These are phyloP conservation scores for Pholiota conissans DNA, from an alignment of 768 basidiomycete species.

Conservation along the genomic window DNA sequence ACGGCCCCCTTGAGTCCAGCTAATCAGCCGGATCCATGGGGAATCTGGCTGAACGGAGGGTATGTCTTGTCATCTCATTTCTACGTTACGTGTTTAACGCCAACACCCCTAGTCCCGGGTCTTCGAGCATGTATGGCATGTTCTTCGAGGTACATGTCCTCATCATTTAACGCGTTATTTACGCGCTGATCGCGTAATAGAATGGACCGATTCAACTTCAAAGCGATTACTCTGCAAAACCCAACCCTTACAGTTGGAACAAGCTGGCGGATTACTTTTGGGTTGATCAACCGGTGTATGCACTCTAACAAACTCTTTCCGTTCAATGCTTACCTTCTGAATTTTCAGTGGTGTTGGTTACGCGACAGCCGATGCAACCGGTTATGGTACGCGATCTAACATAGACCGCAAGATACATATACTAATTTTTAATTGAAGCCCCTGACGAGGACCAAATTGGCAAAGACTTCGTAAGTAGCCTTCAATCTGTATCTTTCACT, in stretches of 20 bases:
- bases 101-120: constrained; percentile 51
- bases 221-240: constrained; percentile 44
- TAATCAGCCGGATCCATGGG: constrained; percentile 54
- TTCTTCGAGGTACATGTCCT: constrained; percentile 57
- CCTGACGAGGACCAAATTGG: constrained; percentile 68
- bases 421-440: constrained; percentile 32
- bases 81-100: neutral
- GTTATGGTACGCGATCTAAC: constrained; percentile 43
- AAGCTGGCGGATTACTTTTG: constrained; percentile 66
- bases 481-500: neutral
- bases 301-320: neutral
- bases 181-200: constrained; percentile 28
- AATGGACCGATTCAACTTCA: constrained; percentile 70
- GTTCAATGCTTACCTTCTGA: neutral
- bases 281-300: constrained; percentile 72
- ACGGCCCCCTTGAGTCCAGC: constrained; percentile 34
- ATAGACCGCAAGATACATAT: constrained; percentile 14
- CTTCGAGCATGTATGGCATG: constrained; percentile 66
- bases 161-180: neutral
- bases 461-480: constrained; percentile 43
- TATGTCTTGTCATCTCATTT: constrained; percentile 27
- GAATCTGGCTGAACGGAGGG: constrained; percentile 77
- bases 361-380: constrained; percentile 60
- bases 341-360: constrained; percentile 50
- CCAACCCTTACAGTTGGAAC: constrained; percentile 60